Evolutionary conservation across 1,139 yeast species (phyloP).

Genomic region (Magnusiomyces ingens): DNA sequence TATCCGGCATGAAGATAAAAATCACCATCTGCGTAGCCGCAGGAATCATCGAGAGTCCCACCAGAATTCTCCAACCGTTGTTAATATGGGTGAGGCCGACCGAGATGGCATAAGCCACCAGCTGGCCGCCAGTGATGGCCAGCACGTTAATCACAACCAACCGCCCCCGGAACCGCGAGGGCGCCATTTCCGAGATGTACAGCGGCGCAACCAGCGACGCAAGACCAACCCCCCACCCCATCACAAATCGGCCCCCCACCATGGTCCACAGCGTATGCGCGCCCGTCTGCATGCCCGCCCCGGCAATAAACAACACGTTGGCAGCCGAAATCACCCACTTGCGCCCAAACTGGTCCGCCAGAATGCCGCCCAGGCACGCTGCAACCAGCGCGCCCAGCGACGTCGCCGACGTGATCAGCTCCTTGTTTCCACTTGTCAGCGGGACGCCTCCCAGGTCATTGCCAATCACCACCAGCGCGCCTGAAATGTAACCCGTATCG

Average conservation of each 20-base stretch:
- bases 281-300: conserved; percentile 76
- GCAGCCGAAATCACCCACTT: conserved; percentile 74
- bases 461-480: conserved; percentile 81
- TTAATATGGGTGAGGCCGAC: conserved; percentile 70
- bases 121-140: conserved; percentile 85
- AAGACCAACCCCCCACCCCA: conserved; percentile 95
- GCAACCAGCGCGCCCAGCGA: conserved; percentile 86
- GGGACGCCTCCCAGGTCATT: conserved; percentile 46
- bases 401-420: conserved; percentile 89
- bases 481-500: conserved; percentile 92
- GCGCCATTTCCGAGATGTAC: conserved; percentile 87
- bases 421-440: conserved; percentile 71
- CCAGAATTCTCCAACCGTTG: conserved; percentile 91
- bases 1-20: conserved; percentile 85
- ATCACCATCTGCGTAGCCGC: conserved; percentile 69
- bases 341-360: conserved; percentile 79
- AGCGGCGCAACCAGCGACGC: conserved; percentile 89
- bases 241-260: conserved; percentile 82
- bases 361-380: conserved; percentile 65
- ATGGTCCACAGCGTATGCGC: conserved; percentile 81
- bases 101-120: conserved; percentile 86
- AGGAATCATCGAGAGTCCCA: conserved; percentile 85
- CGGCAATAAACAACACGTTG: conserved; percentile 69
- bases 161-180: conserved; percentile 85
- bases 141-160: conserved; percentile 50